Evolutionary conservation across 305 asterid genomes (phyloP).

Genomic region (Euphrasia arctica): DNA sequence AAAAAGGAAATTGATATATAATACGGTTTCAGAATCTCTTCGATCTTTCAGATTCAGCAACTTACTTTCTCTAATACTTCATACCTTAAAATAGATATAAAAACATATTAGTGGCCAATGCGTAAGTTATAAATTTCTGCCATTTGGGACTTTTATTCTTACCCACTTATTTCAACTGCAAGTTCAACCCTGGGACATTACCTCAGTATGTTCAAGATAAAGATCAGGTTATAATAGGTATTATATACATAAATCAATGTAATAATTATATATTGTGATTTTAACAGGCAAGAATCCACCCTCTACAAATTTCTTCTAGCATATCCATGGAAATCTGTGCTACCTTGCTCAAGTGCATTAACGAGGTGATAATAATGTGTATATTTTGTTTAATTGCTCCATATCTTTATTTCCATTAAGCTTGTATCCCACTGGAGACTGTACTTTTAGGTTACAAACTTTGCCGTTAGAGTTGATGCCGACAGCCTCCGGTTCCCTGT

Average conservation of each 20-base stretch:
- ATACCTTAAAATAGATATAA: not conserved
- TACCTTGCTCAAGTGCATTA: constrained; percentile 72
- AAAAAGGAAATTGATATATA: constrained; percentile 2
- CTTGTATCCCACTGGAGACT: constrained; percentile 36
- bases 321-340: constrained; percentile 64
- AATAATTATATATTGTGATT: constrained; percentile 20
- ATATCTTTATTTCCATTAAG: constrained; percentile 20
- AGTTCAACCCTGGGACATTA: not conserved
- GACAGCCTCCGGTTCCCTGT: constrained; percentile 80
- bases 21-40: constrained; percentile 19
- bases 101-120: not conserved
- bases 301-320: constrained; percentile 73
- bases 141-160: constrained; percentile 13
- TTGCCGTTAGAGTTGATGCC: constrained; percentile 86
- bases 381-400: constrained; percentile 19
- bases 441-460: constrained; percentile 67
- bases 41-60: constrained; percentile 10
- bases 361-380: constrained; percentile 52
- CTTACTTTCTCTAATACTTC: not conserved
- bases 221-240: constrained; percentile 5
- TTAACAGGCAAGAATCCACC: constrained; percentile 86
- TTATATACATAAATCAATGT: not conserved
- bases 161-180: constrained; percentile 4
- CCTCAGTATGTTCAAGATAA: constrained; percentile 10
- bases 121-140: constrained; percentile 10